These are phyloP conservation scores for sorghum (Sorghum bicolor) DNA, from an alignment of 176 grass and related monocot species.

Conservation along the genomic window Sorghum_bicolor_NCBIv3 NC_012870.2:30526001-30526500, in stretches of 20 bases:
- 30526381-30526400: neutral
- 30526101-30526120: neutral
- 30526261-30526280: neutral
- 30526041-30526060: neutral
- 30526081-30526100: neutral
- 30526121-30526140: neutral
- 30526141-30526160: too few species aligned
- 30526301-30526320: neutral
- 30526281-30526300: neutral
- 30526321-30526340: constrained; percentile 7
- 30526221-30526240: neutral
- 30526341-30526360: neutral
- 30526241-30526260: neutral
- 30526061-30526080: too few species aligned
- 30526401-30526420: neutral
- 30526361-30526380: neutral
- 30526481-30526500: too few species aligned
- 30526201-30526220: neutral
- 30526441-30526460: neutral
- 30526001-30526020: too few species aligned
- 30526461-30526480: neutral
- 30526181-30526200: neutral
- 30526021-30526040: too few species aligned
- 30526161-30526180: neutral
- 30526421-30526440: neutral